Evolutionary conservation across 805 yeast genomes (phyloP), one percentile per base, ranked within the genome.

Genomic region (Yamadazyma ubonensis): DNA sequence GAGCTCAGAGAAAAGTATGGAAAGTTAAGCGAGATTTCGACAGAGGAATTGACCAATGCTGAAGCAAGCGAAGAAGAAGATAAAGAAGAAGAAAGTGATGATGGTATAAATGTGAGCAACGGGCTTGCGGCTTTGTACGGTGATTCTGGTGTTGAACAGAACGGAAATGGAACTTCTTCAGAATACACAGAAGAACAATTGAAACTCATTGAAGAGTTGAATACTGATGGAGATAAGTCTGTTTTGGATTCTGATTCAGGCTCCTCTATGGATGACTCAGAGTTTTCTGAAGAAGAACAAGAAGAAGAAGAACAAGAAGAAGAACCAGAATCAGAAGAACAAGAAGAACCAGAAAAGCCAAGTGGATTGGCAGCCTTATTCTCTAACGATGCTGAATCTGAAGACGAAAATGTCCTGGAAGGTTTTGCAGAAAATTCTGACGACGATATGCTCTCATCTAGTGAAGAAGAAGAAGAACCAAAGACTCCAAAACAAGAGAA

Each of bases 1-100:
- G 76, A 78, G 52, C 68, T 81, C 48, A 64, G 67, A 32, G 66
- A 69, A 45, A 81, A 83, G 57, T 80, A 84, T 51, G 71, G 78
- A 15, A 55, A 65, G 27, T 42, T 79, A 3, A 36, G 41, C 61
- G 43, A 41, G 14, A 26, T 29, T 12, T 29, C 37, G 9, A 38
- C 37, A 20, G 42, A 33, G 8, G 44, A 46, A 15, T 39, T 39
- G 41, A 62, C 29, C 42, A 33, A 43, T 30, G 43, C 43, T 49
- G 54, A 33, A 37, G 42, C 54, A 15, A 55, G 56, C 11, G 52
- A 52, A 29, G 53, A 44, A 12, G 46, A 46, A 25, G 53, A 48
- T n/a, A 42, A 35, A 9, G 42, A 32, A 10, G 43, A 39, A 18
- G 46, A 38, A 15, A 38, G 33, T 8, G 45, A 43, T 14, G 52